Evolutionary conservation across 352 stramenopile species (phyloP), one percentile per base, ranked within the genome.

Genomic region (Pythium guiyangense): DNA sequence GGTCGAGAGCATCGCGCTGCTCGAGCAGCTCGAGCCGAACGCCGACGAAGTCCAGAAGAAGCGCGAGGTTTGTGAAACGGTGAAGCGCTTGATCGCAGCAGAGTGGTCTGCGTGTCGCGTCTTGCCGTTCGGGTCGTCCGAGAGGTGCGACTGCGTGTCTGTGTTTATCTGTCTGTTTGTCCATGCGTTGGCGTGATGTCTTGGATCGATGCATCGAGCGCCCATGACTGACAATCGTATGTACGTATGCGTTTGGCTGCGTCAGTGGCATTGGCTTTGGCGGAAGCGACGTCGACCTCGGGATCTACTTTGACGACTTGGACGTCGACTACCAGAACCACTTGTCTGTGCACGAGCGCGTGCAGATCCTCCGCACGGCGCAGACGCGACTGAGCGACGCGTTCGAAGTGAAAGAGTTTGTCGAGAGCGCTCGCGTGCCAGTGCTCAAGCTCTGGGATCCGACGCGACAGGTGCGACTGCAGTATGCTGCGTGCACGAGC

Each of bases 1-100:
- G 59, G 68, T 94, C 56, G 81, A 94, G 48, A 85, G 73, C 64
- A 80, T 92, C 54, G 75, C 76, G 57, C 60, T 94, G 65, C 66
- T 92, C 29, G 84, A 94, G 64, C 80, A 83, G 58, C 72, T 94
- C n/a, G 81, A 94, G 69, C 82, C 84, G 49, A 91, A 79, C 52
- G 54, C 63, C 10, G 49, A 49, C 25, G 84, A 94, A 57, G 47
- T 74, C 52, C 60, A 62, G 46, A 59, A 63, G 60, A 91, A 94
- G 59, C 59, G 47, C 43, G 67, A 75, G 8, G 66, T 88, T 42
- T 65, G 60, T 11, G 54, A 59, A 5, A 67, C 69, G n/a, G 79
- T 94, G 55, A 69, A 94, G 62, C 57, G 70, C 46, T 60, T 75
- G 26, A 65, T 93, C 0, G 45, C 56, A 40, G 54, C 61, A 35